These are phyloP conservation scores for Arachis hypogaea DNA, from an alignment of 306 rosid species.

Conservation along the genomic window DNA sequence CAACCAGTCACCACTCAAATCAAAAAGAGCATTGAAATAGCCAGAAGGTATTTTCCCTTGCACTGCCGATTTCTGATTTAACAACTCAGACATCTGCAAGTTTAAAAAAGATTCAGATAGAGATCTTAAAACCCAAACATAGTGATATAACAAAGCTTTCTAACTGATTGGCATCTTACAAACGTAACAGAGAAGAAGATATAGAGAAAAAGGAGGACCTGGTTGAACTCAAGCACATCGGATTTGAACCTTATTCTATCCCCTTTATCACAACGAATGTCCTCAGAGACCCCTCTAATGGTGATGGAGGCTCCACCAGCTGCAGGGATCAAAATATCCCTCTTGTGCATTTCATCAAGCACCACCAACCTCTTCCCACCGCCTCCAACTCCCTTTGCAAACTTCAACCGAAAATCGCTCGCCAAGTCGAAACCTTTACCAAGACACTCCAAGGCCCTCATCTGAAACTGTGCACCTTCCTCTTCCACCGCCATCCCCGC, in stretches of 20 bases:
- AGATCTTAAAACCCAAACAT: conserved; percentile 28
- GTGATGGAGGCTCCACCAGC: conserved; percentile 56
- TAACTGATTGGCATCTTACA: neutral
- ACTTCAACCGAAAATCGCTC: conserved; percentile 81
- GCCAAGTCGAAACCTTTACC: conserved; percentile 92
- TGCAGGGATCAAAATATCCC: conserved; percentile 79
- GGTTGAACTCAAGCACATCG: conserved; percentile 89
- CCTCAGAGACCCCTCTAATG: conserved; percentile 73
- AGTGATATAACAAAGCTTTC: conserved; percentile 6
- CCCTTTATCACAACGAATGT: conserved; percentile 88
- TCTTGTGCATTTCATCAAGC: conserved; percentile 62
- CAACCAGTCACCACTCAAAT: conserved; percentile 83
- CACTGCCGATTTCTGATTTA: conserved; percentile 78
- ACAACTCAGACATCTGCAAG: conserved; percentile 92
- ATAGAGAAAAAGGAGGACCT: conserved; percentile 43
- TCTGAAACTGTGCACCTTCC: conserved; percentile 47
- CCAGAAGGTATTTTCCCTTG: conserved; percentile 98
- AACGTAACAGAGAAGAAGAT: neutral
- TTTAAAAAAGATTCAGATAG: neutral
- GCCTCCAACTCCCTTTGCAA: conserved; percentile 63
- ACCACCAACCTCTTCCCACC: conserved; percentile 66
- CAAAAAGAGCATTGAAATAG: conserved; percentile 81
- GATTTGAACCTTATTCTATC: conserved; percentile 91
- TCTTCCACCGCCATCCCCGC: conserved; percentile 45
- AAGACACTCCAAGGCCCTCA: conserved; percentile 71